Base-by-base conservation (phyloP, 805 yeast genomes). In the Cyberlindnera maritima region DNA sequence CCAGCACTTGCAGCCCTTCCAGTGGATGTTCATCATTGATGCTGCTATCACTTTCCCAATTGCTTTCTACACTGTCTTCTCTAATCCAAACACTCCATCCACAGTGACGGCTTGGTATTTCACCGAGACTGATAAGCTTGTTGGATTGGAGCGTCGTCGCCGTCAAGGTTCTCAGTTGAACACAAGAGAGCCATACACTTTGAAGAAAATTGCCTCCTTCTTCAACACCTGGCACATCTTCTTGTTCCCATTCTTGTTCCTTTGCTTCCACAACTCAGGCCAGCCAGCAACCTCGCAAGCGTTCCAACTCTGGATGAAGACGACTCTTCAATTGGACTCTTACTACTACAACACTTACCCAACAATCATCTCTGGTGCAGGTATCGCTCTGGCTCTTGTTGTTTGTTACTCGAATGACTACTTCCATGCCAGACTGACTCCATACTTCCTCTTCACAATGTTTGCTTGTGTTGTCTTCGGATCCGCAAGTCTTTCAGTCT, bases 201-300 rank as follows among this genome's bases (percentile, higher is more conserved):
- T 65, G 65, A 39, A 46, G 6, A 71, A 69, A 46, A 64, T 74
- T 48, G 70, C 65, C 41, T 45, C 67, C 1, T 70, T 68, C 52
- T 74, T 75, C 62, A 64, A 53, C 47, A 72, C 79, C 4, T 76
- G 81, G 81, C 80, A 76, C 59, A 62, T 74, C 28, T 72, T 56
- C 36, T 70, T 72, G 15, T 74, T 75, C 54, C 79, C 79, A 15
- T 3, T 46, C 2, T 26, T 57, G 20, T 58, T 58, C 46, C 45
- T 55, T n/a, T n/a, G 49, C 8, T 58, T 52, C 49, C 53, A 55
- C 44, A 53, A 55, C 18, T 17, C 52, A 5, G 47, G 46, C 26
- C 48, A 66, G 45, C 66, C 70, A 14, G 56, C 59, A 2, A 39
- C 65, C 5, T 75, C 69, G 43, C 78, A 77, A n/a, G 68, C 79